Base-by-base conservation (phyloP, 2,329 filamentous ascomycete genomes). In the Pyrenophora teres region DNA sequence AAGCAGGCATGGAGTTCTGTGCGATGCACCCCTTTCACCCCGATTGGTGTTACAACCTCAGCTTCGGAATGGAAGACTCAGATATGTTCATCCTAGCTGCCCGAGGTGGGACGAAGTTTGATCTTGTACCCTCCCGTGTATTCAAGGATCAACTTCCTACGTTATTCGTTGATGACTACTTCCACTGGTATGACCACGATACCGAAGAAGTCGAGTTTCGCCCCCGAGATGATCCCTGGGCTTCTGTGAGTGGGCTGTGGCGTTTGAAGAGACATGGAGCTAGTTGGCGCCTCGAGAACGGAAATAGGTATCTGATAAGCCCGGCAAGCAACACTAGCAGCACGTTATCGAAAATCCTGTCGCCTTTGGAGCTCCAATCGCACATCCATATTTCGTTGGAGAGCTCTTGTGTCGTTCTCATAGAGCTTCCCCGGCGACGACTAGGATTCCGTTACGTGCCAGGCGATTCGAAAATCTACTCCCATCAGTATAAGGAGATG, bases 1-100 rank as follows among this genome's bases (percentile, higher is more conserved):
- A 63, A 3, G 57, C 64, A 0, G 77, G 77, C 2, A 76, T 82
- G 73, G 44, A 56, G 0, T 81, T 79, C 45, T 76, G 75, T 0
- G 65, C 68, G 0, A 77, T 73, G 25, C 54, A 57, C 0, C 38
- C 31, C 3, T 60, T 60, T 31, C 48, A 48, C 3, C 4, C 9
- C 12, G n/a, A 31, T 30, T 30, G 27, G 27, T 12, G 27, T 30
- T 30, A 30, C 27, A 30, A 30, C 3, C 33, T 36, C n/a, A 2
- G 3, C 33, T 74, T 82, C 35, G 71, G 67, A 16, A 59, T 68
- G 63, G 6, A 50, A 4, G 46, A 31, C 0, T 7, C 13, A 3
- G 59, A 70, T 15, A 54, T 72, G 50, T 46, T 68, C 3, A 27
- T 74, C 1, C 33, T 63, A 0, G 62, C 68, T 1, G 18, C 42